phyloP scores from a whole-genome alignment of 768 basidiomycete species.

The Auriculariales sp. region DNA sequence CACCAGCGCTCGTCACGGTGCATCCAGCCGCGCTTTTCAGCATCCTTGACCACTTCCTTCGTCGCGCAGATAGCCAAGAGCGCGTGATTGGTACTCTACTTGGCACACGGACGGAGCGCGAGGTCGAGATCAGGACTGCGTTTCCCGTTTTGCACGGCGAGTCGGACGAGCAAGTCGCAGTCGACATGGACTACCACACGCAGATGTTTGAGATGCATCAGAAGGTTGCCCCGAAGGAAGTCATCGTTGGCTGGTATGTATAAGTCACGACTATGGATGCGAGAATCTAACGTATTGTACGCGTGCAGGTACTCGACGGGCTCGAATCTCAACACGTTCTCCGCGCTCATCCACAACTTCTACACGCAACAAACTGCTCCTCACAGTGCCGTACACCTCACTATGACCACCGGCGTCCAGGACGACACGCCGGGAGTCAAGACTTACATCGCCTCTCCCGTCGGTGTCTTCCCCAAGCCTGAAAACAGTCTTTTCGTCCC shows the following conservation, averaged over 20 bases:
- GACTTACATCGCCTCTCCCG: conserved; percentile 82
- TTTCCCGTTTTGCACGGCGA: conserved; percentile 92
- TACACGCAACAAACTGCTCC: conserved; percentile 86
- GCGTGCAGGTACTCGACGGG: conserved; percentile 77
- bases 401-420: conserved; percentile 74
- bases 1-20: conserved; percentile 61
- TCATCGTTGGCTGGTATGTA: conserved; percentile 89
- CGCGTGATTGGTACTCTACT: conserved; percentile 96
- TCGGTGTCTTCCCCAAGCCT: conserved; percentile 77
- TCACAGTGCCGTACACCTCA: conserved; percentile 79
- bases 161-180: conserved; percentile 82
- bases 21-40: conserved; percentile 89
- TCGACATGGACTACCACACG: conserved; percentile 93
- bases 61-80: conserved; percentile 64
- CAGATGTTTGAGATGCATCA: conserved; percentile 84
- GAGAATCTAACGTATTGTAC: conserved; percentile 3
- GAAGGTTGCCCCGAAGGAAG: conserved; percentile 72
- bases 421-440: conserved; percentile 56
- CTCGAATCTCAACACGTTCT: conserved; percentile 85
- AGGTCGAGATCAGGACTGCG: conserved; percentile 54
- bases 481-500: conserved; percentile 94
- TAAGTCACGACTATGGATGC: not conserved
- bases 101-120: conserved; percentile 50
- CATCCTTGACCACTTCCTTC: conserved; percentile 92
- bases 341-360: conserved; percentile 95